phyloP scores from a whole-genome alignment of 441 rosid genomes.

The Jatropha podagrica region DNA sequence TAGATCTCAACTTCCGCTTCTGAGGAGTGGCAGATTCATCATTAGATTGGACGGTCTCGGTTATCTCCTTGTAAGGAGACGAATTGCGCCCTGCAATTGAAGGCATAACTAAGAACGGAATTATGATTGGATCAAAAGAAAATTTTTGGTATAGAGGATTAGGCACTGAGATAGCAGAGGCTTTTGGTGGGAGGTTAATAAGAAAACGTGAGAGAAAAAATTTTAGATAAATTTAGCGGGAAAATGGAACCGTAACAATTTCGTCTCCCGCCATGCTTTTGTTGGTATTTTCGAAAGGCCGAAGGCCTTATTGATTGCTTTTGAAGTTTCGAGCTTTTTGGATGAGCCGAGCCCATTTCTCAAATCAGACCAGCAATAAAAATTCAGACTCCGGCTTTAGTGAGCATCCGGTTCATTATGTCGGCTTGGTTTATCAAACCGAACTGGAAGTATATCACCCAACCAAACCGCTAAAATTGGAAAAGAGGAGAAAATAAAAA shows the following conservation, averaged over 20 bases:
- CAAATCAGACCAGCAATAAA: too few species aligned
- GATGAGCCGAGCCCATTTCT: too few species aligned
- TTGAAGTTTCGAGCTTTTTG: too few species aligned
- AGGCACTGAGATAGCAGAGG: neutral
- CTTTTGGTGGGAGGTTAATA: neutral
- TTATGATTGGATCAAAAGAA: neutral
- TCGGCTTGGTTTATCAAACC: too few species aligned
- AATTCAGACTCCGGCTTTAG: too few species aligned
- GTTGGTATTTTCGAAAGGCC: neutral
- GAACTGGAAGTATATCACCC: too few species aligned
- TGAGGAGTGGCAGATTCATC: conserved; percentile 41
- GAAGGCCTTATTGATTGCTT: too few species aligned
- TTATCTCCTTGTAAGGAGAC: conserved; percentile 38
- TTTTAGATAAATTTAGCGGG: conserved; percentile 28
- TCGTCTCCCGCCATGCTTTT: conserved; percentile 34
- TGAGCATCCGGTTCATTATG: too few species aligned
- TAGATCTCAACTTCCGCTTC: conserved; percentile 62
- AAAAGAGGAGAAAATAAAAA: too few species aligned
- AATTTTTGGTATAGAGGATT: neutral
- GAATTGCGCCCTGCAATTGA: conserved; percentile 42
- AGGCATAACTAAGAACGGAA: conserved; percentile 42
- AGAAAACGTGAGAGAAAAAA: neutral
- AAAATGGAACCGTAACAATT: conserved; percentile 22
- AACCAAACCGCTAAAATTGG: too few species aligned
- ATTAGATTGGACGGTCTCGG: conserved; percentile 32